A percentile compares a stretch with the other conserved stretches of the same genome.
Evolutionary conservation across 2,329 filamentous ascomycete genomes (phyloP).

Genomic region (Xylariaceae sp.): DNA sequence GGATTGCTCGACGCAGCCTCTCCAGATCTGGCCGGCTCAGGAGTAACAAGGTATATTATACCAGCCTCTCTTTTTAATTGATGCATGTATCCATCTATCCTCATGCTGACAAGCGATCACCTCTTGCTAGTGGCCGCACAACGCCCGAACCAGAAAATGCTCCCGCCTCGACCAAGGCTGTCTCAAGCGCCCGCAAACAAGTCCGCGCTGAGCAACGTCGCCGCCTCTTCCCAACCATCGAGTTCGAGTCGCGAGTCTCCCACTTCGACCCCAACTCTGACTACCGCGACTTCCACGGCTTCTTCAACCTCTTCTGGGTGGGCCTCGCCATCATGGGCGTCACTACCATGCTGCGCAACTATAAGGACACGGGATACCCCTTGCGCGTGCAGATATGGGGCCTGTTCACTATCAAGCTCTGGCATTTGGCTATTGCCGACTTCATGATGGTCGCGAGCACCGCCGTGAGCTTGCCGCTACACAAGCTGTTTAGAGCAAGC

Average conservation of each 20-base stretch:
- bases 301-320: constrained; percentile 98
- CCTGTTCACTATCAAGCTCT: constrained; percentile 82
- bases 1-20: constrained; percentile 33
- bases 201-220: constrained; percentile 75
- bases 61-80: background rate
- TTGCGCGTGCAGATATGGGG: constrained; percentile 83
- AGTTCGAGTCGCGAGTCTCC: constrained; percentile 85
- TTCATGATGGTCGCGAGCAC: constrained; percentile 79
- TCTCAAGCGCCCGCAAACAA: constrained; percentile 80
- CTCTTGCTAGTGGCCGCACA: constrained; percentile 62
- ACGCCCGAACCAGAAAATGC: constrained; percentile 86
- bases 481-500: constrained; percentile 59
- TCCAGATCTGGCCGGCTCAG: constrained; percentile 39
- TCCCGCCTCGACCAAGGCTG: constrained; percentile 83
- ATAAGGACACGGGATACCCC: constrained; percentile 88
- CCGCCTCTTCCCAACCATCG: constrained; percentile 87
- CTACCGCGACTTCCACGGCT: constrained; percentile 91
- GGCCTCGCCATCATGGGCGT: constrained; percentile 94
- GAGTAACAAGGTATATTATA: constrained; percentile 41
- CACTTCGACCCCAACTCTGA: constrained; percentile 93
- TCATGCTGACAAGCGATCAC: too few species aligned
- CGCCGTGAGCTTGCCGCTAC: constrained; percentile 67
- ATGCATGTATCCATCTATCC: too few species aligned
- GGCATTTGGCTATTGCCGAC: constrained; percentile 81
- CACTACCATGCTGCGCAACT: constrained; percentile 86